Evolutionary conservation across 768 basidiomycete genomes (phyloP), one percentile per base, ranked within the genome.

Genomic region (Trametes meyenii): DNA sequence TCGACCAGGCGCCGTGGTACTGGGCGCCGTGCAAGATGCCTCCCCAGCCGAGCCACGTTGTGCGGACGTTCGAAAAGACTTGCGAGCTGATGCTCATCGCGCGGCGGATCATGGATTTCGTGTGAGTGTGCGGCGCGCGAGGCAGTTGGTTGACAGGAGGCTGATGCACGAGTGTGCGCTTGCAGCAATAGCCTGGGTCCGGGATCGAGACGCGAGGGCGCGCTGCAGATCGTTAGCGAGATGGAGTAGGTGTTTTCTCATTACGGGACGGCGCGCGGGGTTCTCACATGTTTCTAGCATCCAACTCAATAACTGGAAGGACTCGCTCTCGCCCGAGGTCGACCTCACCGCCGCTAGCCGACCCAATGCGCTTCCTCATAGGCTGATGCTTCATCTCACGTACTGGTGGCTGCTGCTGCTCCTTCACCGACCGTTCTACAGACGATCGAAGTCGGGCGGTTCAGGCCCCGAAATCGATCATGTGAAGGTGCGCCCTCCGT

Each of bases 331-430:
- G 76, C 74, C 79, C 2, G 83, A 84, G 62, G 75, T 84, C 36
- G 79, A 83, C 50, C 75, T 85, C 33, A 83, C 81, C 0, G 73
- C 76, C 50, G 77, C 80, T 39, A 81, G 77, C 35, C 77, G 79
- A 8, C 71, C 75, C 8, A 80, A 77, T 11, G 78, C 83, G 12
- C 79, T 81, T 0, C 83, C 84, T 0, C 84, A 86, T 59, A 75
- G 81, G 26, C 71, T 86, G 29, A 82, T 82, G 78, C 74, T 86
- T 60, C 84, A 87, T 62, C 73, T 82, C 29, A 75, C 79, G 11
- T 85, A 83, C 67, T 82, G 83, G 78, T 86, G 84, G 81, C 71
- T 81, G 17, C 79, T 82, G 63, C 84, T 88, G 36, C 78, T 88
- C 17, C 78, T 88, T 0, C 84, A 87, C 61, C 78, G 86, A 2